Evolutionary conservation across 306 rosid genomes (phyloP), one percentile per base, ranked within the genome.

Genomic region (Begonia masoniana): DNA sequence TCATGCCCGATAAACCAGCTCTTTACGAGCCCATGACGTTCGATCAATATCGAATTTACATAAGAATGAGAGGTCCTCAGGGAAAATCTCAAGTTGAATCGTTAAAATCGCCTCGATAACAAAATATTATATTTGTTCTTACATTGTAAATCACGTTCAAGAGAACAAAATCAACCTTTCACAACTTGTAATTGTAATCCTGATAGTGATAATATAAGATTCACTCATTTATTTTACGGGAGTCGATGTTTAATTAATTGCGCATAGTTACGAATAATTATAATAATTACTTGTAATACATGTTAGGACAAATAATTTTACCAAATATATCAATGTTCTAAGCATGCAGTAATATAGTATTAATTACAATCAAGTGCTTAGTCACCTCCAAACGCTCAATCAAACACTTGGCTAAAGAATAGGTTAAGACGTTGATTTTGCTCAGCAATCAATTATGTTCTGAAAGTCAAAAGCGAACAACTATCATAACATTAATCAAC

Each of bases 81-180:
- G 97, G 97, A 11, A 88, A 88, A 84, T 77, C 84, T 16, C 97
- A 84, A 54, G 92, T 88, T 8, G 95, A 88, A 1, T 75, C 93
- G 6, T 61, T 82, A 23, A 79, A 70, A 50, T 82, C 86, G 19
- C 81, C 68, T 0, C 12, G 73, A 50, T 61, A 70, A 61, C 57
- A 8, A 1, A 13, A 43, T 0, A 2, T 13, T 1, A 43, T 0
- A 24, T 46, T 5, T 45, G 5, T 45, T 45, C 13, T n/a, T 45
- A 31, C 2, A 31, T 45, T 45, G 49, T 45, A 45, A 45, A 10
- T 45, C 49, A 45, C 49, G 10, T 45, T 45, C 49, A 12, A 12
- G 10, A 10, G 35, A 26, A 26, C 35, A 26, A 26, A 26, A 3
- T 26, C 49, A 45, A 0, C 49, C 3, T 45, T 45, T 45, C 49